Percentiles rank a stretch among this genome's conserved stretches.
Conservation (phyloP, 768 basidiomycete species). For the Lentinula sp. region DNA sequence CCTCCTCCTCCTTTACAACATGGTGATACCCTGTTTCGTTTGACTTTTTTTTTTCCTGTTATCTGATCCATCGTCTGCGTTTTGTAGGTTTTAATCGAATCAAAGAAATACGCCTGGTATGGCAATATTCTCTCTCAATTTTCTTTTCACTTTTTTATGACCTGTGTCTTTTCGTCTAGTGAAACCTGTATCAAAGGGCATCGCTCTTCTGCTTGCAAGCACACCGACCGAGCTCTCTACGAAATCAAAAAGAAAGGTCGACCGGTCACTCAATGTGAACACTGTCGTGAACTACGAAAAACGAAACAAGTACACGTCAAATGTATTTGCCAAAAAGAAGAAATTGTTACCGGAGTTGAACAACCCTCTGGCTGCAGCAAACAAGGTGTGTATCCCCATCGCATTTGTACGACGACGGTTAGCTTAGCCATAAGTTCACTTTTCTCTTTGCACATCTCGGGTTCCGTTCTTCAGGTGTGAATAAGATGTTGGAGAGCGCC, state of each 20-base stretch:
- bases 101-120: constrained; percentile 81
- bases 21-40: constrained; percentile 30
- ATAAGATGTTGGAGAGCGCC: constrained; percentile 61
- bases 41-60: neutral
- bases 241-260: constrained; percentile 94
- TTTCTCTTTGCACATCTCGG: constrained; percentile 15
- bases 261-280: constrained; percentile 86
- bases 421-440: constrained; percentile 42
- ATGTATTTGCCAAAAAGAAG: constrained; percentile 70
- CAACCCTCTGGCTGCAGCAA: constrained; percentile 31
- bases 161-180: constrained; percentile 28
- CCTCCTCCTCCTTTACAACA: constrained; percentile 16
- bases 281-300: constrained; percentile 81
- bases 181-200: constrained; percentile 95
- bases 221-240: constrained; percentile 82
- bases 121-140: constrained; percentile 17
- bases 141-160: constrained; percentile 3
- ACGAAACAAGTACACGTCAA: constrained; percentile 83
- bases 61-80: neutral
- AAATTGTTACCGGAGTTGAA: constrained; percentile 55
- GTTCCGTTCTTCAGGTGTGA: constrained; percentile 36
- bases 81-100: constrained; percentile 57
- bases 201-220: constrained; percentile 83
- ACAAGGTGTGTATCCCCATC: constrained; percentile 52
- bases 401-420: constrained; percentile 13